Evolutionary conservation across 345 rosid species (phyloP).

Genomic region (Eutrema yunnanense): DNA sequence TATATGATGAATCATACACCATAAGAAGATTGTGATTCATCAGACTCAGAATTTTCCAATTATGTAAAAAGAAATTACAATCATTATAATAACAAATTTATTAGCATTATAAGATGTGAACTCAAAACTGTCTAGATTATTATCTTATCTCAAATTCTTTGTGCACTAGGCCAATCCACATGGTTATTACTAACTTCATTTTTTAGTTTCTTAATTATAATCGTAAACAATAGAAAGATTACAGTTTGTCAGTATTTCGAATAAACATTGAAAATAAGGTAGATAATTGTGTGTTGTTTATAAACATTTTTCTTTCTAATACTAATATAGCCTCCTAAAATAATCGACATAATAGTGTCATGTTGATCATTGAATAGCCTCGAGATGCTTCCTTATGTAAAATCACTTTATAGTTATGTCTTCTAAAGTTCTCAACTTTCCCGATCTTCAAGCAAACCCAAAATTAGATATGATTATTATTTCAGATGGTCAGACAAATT

Average conservation of each 20-base stretch:
- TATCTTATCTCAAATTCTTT: not conserved
- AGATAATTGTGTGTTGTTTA: not conserved
- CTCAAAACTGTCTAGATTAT: not conserved
- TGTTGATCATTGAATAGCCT: slow-evolving; percentile 21
- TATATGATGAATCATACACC: no score
- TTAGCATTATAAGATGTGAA: not conserved
- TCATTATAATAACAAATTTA: not conserved
- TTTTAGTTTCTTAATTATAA: not conserved
- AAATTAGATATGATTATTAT: slow-evolving; percentile 22
- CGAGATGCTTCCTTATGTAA: slow-evolving; percentile 27
- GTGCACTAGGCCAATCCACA: not conserved
- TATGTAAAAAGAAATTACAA: not conserved
- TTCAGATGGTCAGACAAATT: slow-evolving; percentile 21
- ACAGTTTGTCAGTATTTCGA: not conserved
- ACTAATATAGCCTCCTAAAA: not conserved
- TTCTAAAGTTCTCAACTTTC: slow-evolving; percentile 21
- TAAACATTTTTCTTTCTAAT: not conserved
- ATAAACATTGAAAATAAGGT: not conserved
- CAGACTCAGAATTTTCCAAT: no score
- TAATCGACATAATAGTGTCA: slow-evolving; percentile 6
- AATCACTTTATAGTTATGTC: slow-evolving; percentile 20
- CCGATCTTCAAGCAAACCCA: slow-evolving; percentile 33
- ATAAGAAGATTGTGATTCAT: no score
- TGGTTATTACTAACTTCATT: not conserved
- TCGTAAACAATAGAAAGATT: not conserved